Evolutionary conservation across 306 rosid genomes (phyloP), one percentile per base, ranked within the genome.

Genomic region (Echinosophora koreensis): DNA sequence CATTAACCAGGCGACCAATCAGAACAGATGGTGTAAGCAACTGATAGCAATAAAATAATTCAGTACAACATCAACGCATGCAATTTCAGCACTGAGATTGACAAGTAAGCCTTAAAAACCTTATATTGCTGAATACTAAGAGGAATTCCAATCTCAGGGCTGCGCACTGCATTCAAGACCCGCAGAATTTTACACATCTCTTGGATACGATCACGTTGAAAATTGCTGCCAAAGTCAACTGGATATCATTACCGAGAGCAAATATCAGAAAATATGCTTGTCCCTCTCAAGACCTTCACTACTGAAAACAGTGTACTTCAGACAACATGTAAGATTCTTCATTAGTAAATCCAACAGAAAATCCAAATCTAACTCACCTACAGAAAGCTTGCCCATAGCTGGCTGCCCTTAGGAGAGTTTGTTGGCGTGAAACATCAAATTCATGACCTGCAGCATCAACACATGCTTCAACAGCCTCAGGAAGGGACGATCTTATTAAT

Each of bases 151-250:
- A 95, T 93, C 71, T 88, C 97, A 66, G 90, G 91, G 80, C 70
- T 83, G 77, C 91, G 93, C 67, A 90, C 97, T 69, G 95, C 92
- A 87, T 95, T 95, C 84, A 95, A 88, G 82, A 92, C 96, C 73
- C 98, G 95, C 78, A 92, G 84, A 81, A 86, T 86, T 88, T 90
- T 95, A 85, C 93, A 86, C 96, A 89, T 92, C 86, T 92, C 98
- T 89, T 91, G 98, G 84, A 95, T 95, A 67, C 89, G 97, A 74
- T 95, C 97, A 65, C 97, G 97, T 80, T 89, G 94, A 87, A 95
- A 95, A 90, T 92, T 92, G 90, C 98, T 95, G 98, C 90, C 98
- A 92, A 95, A 95, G 97, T 92, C 97, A 95, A 92, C 97, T 92
- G 97, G 97, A 84, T 89, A 89, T 95, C 92, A 95, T 90, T 95